Evolutionary conservation across 495 filamentous ascomycete genomes (phyloP), one percentile per base, ranked within the genome.

Genomic region (Podospora conica): DNA sequence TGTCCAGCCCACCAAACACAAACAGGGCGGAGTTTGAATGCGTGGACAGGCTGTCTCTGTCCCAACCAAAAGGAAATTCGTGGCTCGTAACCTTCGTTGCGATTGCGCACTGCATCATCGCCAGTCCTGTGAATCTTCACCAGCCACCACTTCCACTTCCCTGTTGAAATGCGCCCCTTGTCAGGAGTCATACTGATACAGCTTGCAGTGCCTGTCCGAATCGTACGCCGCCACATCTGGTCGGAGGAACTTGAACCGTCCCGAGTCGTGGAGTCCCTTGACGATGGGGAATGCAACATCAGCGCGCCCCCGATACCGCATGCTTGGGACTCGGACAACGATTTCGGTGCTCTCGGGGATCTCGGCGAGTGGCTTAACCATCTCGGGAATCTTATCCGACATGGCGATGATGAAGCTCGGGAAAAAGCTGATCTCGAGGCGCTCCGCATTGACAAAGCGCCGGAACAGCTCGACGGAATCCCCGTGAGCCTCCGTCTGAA

Each of bases 361-460:
- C 15, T 61, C 40, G 9, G 55, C 20, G 9, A 69, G 60, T 21
- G 67, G 67, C 27, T 53, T 28, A 21, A 69, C 20, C 1, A 69
- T 40, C 27, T 63, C 60, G 15, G 3, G 10, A n/a, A 69, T n/a
- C 48, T 40, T 5, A 18, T 60, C 57, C 25, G 60, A 59, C 21
- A 55, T 24, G 1, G 55, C 61, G 2, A 69, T 56, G 24, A 66
- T 56, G 15, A 60, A 3, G 60, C 64, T 66, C 23, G 67, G 67
- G 67, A 60, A 69, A 29, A 69, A 66, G 60, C 33, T 60, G 40
- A 69, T 29, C 31, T 69, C 64, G 25, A 69, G 64, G 1, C 12
- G 10, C 48, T 53, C 20, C 12, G 66, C 55, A 24, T 64, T 57
- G 3, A 60, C 55, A 7, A 66, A 59, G 9, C 64, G 64, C n/a